phyloP scores from a whole-genome alignment of 345 rosid genomes.

The Salix viminalis region DNA sequence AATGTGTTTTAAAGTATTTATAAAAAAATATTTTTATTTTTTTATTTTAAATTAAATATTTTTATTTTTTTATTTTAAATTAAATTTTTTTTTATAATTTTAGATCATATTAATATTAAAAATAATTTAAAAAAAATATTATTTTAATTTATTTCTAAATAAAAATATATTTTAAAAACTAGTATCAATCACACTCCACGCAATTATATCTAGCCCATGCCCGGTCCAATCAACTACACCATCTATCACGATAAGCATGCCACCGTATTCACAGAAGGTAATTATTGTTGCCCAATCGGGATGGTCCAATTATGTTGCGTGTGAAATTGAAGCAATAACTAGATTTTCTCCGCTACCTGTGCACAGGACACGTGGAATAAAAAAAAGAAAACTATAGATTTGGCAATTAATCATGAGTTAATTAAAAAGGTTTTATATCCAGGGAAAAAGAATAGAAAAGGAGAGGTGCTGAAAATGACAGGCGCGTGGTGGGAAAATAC shows the following conservation, averaged over 20 bases:
- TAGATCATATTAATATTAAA: no score
- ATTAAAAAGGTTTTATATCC: neutral
- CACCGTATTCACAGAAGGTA: neutral
- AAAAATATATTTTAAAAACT: no score
- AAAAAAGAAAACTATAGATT: no score
- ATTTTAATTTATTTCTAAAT: no score
- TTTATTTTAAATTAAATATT: no score
- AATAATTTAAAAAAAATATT: no score
- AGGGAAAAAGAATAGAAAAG: neutral
- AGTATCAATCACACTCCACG: no score
- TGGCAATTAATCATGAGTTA: neutral
- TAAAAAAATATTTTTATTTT: no score
- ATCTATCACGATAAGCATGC: conserved; percentile 3
- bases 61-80: no score
- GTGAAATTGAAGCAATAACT: neutral
- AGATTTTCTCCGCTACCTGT: neutral
- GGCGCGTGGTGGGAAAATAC: neutral
- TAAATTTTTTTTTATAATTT: no score
- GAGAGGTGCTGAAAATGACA: neutral
- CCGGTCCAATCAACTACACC: neutral
- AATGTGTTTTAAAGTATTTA: no score
- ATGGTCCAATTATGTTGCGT: neutral
- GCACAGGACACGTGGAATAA: neutral
- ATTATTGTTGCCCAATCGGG: neutral
- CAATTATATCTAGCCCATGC: no score